A percentile compares a stretch with the other conserved stretches of the same genome.
phyloP scores from a whole-genome alignment of 768 basidiomycete species.

The Leccinum broughii region DNA sequence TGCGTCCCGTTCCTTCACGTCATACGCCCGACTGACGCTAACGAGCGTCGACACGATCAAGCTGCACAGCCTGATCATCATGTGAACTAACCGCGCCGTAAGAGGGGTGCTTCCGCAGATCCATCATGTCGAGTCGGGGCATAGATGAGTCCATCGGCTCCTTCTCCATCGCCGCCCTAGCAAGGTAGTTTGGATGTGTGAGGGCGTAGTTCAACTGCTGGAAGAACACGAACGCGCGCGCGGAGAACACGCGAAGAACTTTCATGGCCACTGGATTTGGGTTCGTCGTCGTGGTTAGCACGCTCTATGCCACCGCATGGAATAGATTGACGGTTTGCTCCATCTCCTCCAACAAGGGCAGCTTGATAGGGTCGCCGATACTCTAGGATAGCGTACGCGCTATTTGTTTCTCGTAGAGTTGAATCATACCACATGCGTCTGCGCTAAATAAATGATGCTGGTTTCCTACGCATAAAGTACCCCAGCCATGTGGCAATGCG shows the following conservation, averaged over 20 bases:
- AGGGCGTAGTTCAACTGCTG: slow-evolving; percentile 90
- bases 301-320: slow-evolving; percentile 63
- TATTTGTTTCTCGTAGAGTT: slow-evolving; percentile 82
- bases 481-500: slow-evolving; percentile 39
- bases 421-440: slow-evolving; percentile 84
- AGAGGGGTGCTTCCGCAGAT: slow-evolving; percentile 70
- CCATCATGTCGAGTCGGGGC: slow-evolving; percentile 47
- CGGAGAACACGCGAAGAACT: slow-evolving; percentile 70
- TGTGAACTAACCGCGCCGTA: slow-evolving; percentile 68
- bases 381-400: slow-evolving; percentile 79
- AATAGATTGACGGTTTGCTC: slow-evolving; percentile 80
- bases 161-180: slow-evolving; percentile 65
- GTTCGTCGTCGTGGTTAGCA: slow-evolving; percentile 17
- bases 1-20: slow-evolving; percentile 59
- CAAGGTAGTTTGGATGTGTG: slow-evolving; percentile 87
- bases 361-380: slow-evolving; percentile 71
- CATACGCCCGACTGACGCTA: slow-evolving; percentile 67
- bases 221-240: slow-evolving; percentile 69
- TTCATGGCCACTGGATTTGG: slow-evolving; percentile 52
- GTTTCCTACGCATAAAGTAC: slow-evolving; percentile 59
- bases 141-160: slow-evolving; percentile 42
- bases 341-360: slow-evolving; percentile 79
- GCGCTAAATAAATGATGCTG: slow-evolving; percentile 79
- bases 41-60: slow-evolving; percentile 71
- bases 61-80: slow-evolving; percentile 67